Evolutionary conservation across 164 flowering plant genomes (phyloP), one percentile per base, ranked within the genome.

Genomic region (Dillenia turbinata): DNA sequence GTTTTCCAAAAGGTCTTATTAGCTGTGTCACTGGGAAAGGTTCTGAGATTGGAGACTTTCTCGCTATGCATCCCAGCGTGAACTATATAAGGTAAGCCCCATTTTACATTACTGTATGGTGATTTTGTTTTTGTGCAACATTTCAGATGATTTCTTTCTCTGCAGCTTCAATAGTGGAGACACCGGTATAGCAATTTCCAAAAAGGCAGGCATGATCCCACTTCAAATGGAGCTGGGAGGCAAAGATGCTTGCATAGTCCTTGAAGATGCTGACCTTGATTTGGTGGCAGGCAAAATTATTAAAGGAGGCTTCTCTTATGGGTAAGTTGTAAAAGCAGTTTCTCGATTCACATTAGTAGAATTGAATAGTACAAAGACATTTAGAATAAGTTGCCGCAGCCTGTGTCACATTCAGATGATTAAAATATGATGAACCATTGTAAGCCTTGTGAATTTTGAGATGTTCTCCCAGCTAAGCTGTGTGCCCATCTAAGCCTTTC

Each of bases 191-290:
- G 81, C 94, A 45, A 95, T 95, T 57, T 92, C 99, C 43, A 95
- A 92, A 80, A 95, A 95, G 73, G 96, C 97, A 17, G 92, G 96
- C 48, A 95, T 95, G 99, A 71, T 95, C 62, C 97, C 97, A 56
- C 90, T 95, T 52, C 97, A 95, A 69, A 95, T 95, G 99, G 99
- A 95, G 49, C 75, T 95, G 40, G 97, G 99, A 64, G 97, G 97
- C 44, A 94, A 94, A 79, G 99, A 94, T 69, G 97, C 96, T n/a
- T 94, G 99, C 81, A 86, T 91, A 67, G 93, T 94, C 59, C 97
- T 95, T 57, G 99, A 91, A 69, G 99, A 95, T 72, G 97, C 97
- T 26, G 99, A 95, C 74, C 73, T 95, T 15, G 99, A 92, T 68
- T 73, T 92, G 68, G 99, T 79, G 8, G 97, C 97, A 1, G 68